These are phyloP conservation scores for Geranium brycei DNA, from an alignment of 345 rosid species.

Conservation along the genomic window DNA sequence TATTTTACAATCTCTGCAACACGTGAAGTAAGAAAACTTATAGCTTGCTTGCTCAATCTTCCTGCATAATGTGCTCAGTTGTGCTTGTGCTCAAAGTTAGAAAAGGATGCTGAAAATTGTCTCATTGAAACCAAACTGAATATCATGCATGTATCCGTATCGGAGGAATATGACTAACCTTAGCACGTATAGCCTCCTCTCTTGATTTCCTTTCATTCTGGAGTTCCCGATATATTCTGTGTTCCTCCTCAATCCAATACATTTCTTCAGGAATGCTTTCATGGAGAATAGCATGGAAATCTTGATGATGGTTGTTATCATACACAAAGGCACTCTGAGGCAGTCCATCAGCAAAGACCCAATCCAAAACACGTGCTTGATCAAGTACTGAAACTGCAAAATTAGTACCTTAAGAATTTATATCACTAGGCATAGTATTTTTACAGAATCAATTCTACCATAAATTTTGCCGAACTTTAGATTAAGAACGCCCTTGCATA, in stretches of 20 bases:
- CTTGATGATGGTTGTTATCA: conserved; percentile 60
- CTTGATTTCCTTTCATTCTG: conserved; percentile 56
- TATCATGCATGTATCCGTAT: not conserved
- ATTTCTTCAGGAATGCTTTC: conserved; percentile 30
- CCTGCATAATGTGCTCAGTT: not conserved
- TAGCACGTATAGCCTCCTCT: conserved; percentile 61
- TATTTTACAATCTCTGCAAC: too few species aligned
- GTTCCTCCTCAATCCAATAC: conserved; percentile 75
- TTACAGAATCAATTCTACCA: not conserved
- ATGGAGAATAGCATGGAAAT: conserved; percentile 68
- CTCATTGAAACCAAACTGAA: not conserved
- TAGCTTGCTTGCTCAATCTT: not conserved
- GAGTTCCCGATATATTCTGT: conserved; percentile 38
- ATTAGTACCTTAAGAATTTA: conserved; percentile 1
- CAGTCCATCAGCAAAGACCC: conserved; percentile 91
- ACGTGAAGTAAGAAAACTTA: too few species aligned
- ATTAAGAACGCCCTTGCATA: not conserved
- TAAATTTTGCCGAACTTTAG: not conserved
- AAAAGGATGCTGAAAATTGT: not conserved
- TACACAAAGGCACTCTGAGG: conserved; percentile 51
- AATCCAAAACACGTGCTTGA: conserved; percentile 59
- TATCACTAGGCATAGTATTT: not conserved
- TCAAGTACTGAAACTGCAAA: conserved; percentile 60
- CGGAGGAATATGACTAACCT: conserved; percentile 31
- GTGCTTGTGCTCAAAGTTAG: not conserved